Evolutionary conservation across 192 early-diverging fungal species (phyloP), one percentile per base, ranked within the genome.

Genomic region (Backusella circina): DNA sequence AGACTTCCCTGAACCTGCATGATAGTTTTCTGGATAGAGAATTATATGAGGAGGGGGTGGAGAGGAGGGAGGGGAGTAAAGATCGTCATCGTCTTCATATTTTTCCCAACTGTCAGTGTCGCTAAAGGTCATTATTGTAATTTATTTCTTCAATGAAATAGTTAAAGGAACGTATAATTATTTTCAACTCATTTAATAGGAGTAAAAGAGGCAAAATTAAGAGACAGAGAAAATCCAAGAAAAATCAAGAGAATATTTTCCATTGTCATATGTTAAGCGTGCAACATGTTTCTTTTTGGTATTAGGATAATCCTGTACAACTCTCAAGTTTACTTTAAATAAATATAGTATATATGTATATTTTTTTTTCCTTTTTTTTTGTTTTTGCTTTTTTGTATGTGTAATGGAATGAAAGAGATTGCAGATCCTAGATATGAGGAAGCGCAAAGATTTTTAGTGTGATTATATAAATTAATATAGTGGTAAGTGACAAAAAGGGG

Each of bases 1-100:
- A 61, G 54, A 61, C 54, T 61, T 61, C 54, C 54, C 54, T 61
- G 54, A 61, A 28, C 54, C 54, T 61, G 54, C 54, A 61, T 61
- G 54, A 61, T 61, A 61, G 54, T 61, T 61, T 28, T 28, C 54
- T 61, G 54, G 54, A 61, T 61, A 61, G 54, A 61, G 54, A 61
- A 61, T 61, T 21, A 61, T 61, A 12, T 61, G 54, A 61, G 54
- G 54, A 61, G 54, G 54, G 23, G 54, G 54, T 10, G 54, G 54
- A 3, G 54, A 61, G 54, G 54, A 61, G 54, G 54, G 54, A 61
- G 54, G 54, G 54, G 54, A 61, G 54, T 61, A 61, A 61, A 28
- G 54, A 61, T 61, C 54, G 54, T 61, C 54, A 28, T 61, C 54
- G 23, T 61, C 54, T 26, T 61, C 54, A 23, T 28, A 61, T 61